Percentiles rank a stretch among this genome's conserved stretches.
Conservation (phyloP, 352 stramenopile species). For the Lagenidium giganteum region DNA sequence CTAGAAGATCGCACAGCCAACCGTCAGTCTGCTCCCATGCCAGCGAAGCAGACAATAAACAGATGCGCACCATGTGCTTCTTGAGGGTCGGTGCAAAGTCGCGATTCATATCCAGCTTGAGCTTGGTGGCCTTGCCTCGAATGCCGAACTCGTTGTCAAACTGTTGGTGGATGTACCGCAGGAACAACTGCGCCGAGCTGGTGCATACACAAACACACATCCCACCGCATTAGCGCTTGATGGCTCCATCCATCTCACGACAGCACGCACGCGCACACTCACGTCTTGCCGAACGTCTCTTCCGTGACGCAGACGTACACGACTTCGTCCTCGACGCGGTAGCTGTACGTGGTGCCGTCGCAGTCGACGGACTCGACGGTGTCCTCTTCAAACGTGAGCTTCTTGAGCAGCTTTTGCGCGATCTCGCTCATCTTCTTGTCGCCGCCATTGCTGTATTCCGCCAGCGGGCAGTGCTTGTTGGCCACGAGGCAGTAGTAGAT, state of each 20-base stretch:
- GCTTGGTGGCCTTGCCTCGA: constrained; percentile 81
- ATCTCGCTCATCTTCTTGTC: constrained; percentile 87
- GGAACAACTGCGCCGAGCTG: constrained; percentile 75
- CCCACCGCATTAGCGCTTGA: neutral
- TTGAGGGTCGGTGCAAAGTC: constrained; percentile 81
- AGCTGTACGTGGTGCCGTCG: constrained; percentile 82
- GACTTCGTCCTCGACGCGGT: constrained; percentile 80
- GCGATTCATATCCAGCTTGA: constrained; percentile 84
- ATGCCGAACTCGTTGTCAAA: constrained; percentile 86
- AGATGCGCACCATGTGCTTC: constrained; percentile 66
- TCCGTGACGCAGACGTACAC: constrained; percentile 84
- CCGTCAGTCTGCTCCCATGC: neutral
- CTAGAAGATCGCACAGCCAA: constrained; percentile 18
- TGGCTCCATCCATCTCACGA: neutral
- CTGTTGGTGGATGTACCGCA: constrained; percentile 82
- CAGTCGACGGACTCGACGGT: constrained; percentile 79
- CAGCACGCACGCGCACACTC: neutral
- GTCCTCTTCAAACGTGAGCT: constrained; percentile 69
- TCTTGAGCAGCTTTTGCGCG: constrained; percentile 81
- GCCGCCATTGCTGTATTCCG: constrained; percentile 76
- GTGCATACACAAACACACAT: neutral
- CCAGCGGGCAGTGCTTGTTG: constrained; percentile 74
- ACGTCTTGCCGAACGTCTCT: constrained; percentile 77
- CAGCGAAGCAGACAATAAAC: neutral
- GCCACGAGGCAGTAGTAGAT: constrained; percentile 88